Evolutionary conservation across 805 yeast genomes (phyloP), one percentile per base, ranked within the genome.

Genomic region (Cyberlindnera nakhonratchasimensis): DNA sequence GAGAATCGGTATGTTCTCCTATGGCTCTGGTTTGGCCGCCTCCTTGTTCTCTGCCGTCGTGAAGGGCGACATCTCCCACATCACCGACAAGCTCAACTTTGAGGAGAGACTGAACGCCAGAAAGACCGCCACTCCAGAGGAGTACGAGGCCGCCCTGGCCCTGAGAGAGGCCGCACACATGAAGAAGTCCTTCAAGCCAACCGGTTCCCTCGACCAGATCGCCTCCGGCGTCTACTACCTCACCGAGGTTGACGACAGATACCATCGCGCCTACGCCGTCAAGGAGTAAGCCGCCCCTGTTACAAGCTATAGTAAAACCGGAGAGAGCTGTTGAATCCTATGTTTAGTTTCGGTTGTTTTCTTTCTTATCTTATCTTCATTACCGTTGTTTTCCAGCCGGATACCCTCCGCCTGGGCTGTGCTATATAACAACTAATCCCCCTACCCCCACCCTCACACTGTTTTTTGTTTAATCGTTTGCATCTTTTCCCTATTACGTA

Each of bases 1-100:
- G 74, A 80, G 96, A 66, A 74, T 93, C 59, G 95, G 96, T 56
- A 64, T 90, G 57, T 93, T 90, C 74, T 93, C 99, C 17, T 93
- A 93, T 67, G 99, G 99, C 54, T 91, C 98, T 13, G 99, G 99
- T 61, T 78, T 93, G 50, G 99, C 99, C 34, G 76, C 98, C 14
- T 79, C 96, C 29, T 71, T 93, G 67, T 86, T 79, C 70, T 83
- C 96, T 33, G 79, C 82, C 52, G 77, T 70, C 49, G 86, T 93
- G 48, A 77, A 73, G 50, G 96, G 95, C 45, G 98, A 93, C 66
- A 72, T 90, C 48, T 68, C 84, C 22, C 54, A 74, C 47, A 83
- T 90, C 51, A 76, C 76, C 50, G 64, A 76, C 51, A 73, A 70
- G 43, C 77, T 91, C 59, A 76, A 84, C 65, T 70, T 93, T 51